These are phyloP conservation scores for Exophiala xenobiotica DNA, from an alignment of 2,329 filamentous ascomycete species.

Conservation along the genomic window DNA sequence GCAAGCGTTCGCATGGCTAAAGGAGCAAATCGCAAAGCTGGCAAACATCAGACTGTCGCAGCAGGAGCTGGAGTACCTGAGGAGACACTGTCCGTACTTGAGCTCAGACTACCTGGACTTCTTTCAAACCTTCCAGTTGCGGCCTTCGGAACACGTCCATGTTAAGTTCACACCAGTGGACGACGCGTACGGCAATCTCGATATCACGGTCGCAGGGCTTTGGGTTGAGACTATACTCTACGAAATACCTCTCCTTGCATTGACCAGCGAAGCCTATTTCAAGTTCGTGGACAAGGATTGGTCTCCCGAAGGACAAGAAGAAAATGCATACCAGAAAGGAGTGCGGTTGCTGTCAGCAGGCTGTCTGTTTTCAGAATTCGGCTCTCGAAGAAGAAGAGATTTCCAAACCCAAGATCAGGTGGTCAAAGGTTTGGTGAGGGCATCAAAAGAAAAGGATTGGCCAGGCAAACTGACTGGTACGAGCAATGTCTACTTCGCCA, in stretches of 20 bases:
- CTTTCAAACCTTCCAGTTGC: slow-evolving; percentile 76
- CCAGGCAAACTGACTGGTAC: slow-evolving; percentile 76
- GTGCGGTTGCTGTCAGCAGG: slow-evolving; percentile 73
- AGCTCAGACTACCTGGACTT: slow-evolving; percentile 74
- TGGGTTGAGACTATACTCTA: slow-evolving; percentile 98
- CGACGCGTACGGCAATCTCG: slow-evolving; percentile 69
- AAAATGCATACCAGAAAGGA: slow-evolving; percentile 81
- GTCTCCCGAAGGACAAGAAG: slow-evolving; percentile 82
- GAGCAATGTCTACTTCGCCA: slow-evolving; percentile 95
- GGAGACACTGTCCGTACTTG: slow-evolving; percentile 77
- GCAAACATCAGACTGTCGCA: slow-evolving; percentile 74
- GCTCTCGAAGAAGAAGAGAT: slow-evolving; percentile 81
- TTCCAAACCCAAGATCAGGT: slow-evolving; percentile 95
- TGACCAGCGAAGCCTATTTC: slow-evolving; percentile 96
- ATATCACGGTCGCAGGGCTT: slow-evolving; percentile 73
- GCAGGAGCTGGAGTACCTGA: slow-evolving; percentile 78
- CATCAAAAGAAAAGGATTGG: slow-evolving; percentile 67
- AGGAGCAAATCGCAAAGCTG: slow-evolving; percentile 80
- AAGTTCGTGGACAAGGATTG: slow-evolving; percentile 93
- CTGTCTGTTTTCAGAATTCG: slow-evolving; percentile 91
- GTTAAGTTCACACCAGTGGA: slow-evolving; percentile 66
- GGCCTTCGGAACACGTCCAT: slow-evolving; percentile 75
- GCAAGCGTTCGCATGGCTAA: slow-evolving; percentile 79
- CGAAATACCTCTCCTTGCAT: slow-evolving; percentile 87
- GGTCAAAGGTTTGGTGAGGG: slow-evolving; percentile 78